Evolutionary conservation across 176 grass and related monocot genomes (phyloP), one percentile per base, ranked within the genome.

Genomic region (Ananas comosus): DNA sequence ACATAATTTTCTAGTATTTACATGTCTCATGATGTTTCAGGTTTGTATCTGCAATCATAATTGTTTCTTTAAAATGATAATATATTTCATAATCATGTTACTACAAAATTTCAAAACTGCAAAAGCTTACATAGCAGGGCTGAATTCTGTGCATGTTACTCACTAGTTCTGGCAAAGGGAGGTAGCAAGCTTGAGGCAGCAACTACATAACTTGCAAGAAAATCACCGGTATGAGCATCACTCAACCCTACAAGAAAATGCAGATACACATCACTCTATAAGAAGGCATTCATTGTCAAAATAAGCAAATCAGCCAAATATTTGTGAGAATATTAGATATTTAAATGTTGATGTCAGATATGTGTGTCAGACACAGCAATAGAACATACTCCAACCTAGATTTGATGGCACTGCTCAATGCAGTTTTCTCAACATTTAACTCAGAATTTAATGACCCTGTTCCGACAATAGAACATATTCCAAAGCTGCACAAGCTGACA

Each of bases 181-280:
- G 77, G 83, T 70, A 78, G 49, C 23, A 70, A 80, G 83, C 67
- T 83, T 90, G 67, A 83, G 77, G 64, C 88, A 90, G 50, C 83
- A 86, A 90, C 71, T 90, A 48, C 54, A 72, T 53, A 90, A 86
- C 80, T 86, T 90, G 70, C 83, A 83, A 86, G 80, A 83, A n/a
- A 70, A 77, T 72, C 74, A 75, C 9, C 67, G 83, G 87, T 90
- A 82, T 74, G 69, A 51, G n/a, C 50, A 48, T 22, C 57, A 73
- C 21, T 57, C 50, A 81, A 74, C 70, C n/a, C 86, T 74, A 63
- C 51, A 66, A 66, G 28, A 66, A 47, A 16, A 42, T 51, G 51
- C 21, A 61, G 10, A 56, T 13, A 49, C 9, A 21, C 18, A 50
- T 50, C 3, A 63, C 64, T 25, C 11, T 58, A 72, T 28, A 68